A percentile compares a stretch with the other conserved stretches of the same genome.
These are phyloP conservation scores for Sporobolomyces pararoseus DNA, from an alignment of 768 basidiomycete genomes.

Conservation along the genomic window DNA sequence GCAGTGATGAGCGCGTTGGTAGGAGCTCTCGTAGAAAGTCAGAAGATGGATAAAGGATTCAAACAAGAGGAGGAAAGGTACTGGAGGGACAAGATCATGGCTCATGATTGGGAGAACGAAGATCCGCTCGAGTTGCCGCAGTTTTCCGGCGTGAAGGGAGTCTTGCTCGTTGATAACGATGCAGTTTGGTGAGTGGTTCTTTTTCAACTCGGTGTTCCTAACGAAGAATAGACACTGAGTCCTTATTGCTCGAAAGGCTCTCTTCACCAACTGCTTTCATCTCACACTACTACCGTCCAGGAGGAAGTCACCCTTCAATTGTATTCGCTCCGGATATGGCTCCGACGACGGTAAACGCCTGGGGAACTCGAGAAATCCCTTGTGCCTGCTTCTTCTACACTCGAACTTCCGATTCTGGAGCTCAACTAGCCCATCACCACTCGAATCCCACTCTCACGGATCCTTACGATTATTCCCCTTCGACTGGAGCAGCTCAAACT, in stretches of 20 bases:
- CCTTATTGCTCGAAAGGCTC: conserved; percentile 26
- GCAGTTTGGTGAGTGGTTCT: conserved; percentile 38
- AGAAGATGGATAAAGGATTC: conserved; percentile 20
- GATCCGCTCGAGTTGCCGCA: neutral
- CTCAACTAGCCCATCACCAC: conserved; percentile 1
- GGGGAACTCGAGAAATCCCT: conserved; percentile 35
- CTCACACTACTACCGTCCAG: conserved; percentile 37
- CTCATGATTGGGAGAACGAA: conserved; percentile 38
- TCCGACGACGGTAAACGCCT: conserved; percentile 29
- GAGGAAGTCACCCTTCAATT: conserved; percentile 34
- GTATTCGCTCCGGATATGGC: conserved; percentile 40
- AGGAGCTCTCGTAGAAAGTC: conserved; percentile 33
- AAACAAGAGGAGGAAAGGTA: conserved; percentile 15
- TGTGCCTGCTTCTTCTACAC: conserved; percentile 44
- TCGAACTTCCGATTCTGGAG: conserved; percentile 25
- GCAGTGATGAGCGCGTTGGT: conserved; percentile 33
- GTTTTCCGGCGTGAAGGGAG: conserved; percentile 32
- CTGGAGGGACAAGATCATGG: conserved; percentile 7
- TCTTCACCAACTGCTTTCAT: conserved; percentile 35
- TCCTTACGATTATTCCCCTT: conserved; percentile 33
- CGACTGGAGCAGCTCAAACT: conserved; percentile 24
- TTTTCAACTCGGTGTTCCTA: neutral
- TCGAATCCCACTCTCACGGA: neutral
- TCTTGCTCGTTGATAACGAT: conserved; percentile 41
- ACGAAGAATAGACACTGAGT: too few relatives aligned